Evolutionary conservation across 768 basidiomycete species (phyloP), one percentile per base, ranked within the genome.

Genomic region (Glaciozyma martinii): DNA sequence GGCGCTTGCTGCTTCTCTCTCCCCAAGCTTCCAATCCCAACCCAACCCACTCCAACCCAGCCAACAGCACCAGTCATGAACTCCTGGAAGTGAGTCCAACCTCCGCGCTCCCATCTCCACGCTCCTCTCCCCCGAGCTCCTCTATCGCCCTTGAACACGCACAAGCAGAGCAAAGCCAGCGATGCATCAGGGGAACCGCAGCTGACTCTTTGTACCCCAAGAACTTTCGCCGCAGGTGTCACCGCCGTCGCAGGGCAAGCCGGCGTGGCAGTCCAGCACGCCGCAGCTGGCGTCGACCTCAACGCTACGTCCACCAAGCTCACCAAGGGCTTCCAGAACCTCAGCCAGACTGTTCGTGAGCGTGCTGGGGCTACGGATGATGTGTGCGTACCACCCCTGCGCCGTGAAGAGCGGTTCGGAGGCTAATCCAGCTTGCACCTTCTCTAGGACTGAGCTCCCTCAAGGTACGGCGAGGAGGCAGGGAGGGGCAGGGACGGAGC

Each of bases 381-480:
- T 27, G 16, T 47, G 27, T 56, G 29, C 54, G 29, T 30, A 3
- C 30, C 3, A 16, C 37, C 19, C 33, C 12, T 25, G 56, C 61
- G 60, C 77, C 78, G 60, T 94, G 98, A 78, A 82, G 87, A 56
- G 80, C 97, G 5, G 94, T 94, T 27, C n/a, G 88, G 92, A 40
- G 15, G 37, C 37, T 40, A 40, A 40, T 40, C 37, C 10, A 74
- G 83, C 94, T 63, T 82, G 89, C 5, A 82, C 87, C 8, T 90
- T 90, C 68, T 95, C 95, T 71, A 92, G 97, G 74, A 98, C 94
- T 12, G 95, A 97, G 78, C 82, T 90, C 58, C 88, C 89, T 30
- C 86, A 89, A 78, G 90, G 89, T 87, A 47, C 46, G 46, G 16
- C 29, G 7, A 13, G 12, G 9, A 52, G 9, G 50, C 23, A 1